A percentile compares a stretch with the other conserved stretches of the same genome.
Evolutionary conservation across 2,329 filamentous ascomycete genomes (phyloP).

Genomic region (Colletotrichum sublineola): DNA sequence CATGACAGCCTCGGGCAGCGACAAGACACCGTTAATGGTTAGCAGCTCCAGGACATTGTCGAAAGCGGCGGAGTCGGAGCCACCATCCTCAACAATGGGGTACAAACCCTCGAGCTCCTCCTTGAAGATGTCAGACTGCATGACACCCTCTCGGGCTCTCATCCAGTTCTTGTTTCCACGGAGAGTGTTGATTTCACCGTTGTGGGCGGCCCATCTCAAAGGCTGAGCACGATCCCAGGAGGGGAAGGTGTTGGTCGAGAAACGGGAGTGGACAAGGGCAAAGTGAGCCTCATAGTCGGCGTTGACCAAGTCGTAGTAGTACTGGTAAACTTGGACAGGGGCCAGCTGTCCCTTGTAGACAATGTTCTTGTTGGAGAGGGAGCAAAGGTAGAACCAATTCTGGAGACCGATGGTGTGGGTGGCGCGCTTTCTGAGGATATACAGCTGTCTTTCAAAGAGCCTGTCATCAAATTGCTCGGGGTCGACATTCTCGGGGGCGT

Average conservation of each 20-base stretch:
- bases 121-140: slow-evolving; percentile 92
- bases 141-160: slow-evolving; percentile 93
- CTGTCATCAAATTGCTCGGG: slow-evolving; percentile 85
- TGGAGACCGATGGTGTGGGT: slow-evolving; percentile 95
- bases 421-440: slow-evolving; percentile 92
- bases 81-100: slow-evolving; percentile 95
- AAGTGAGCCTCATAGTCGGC: slow-evolving; percentile 98
- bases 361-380: slow-evolving; percentile 97
- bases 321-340: slow-evolving; percentile 95
- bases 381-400: slow-evolving; percentile 99
- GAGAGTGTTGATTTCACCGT: slow-evolving; percentile 98
- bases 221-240: slow-evolving; percentile 98
- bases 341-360: slow-evolving; percentile 98
- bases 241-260: slow-evolving; percentile 98
- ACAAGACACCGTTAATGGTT: slow-evolving; percentile 95
- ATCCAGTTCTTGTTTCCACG: slow-evolving; percentile 99
- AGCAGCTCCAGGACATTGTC: slow-evolving; percentile 96
- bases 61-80: slow-evolving; percentile 96
- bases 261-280: slow-evolving; percentile 95
- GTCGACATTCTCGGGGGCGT: slow-evolving; percentile 83
- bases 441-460: slow-evolving; percentile 92
- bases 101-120: slow-evolving; percentile 92
- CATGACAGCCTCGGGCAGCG: slow-evolving; percentile 96
- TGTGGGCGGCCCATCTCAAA: slow-evolving; percentile 96
- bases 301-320: slow-evolving; percentile 96